phyloP scores from a whole-genome alignment of 106 monocot species.

The Acorus gramineus region DNA sequence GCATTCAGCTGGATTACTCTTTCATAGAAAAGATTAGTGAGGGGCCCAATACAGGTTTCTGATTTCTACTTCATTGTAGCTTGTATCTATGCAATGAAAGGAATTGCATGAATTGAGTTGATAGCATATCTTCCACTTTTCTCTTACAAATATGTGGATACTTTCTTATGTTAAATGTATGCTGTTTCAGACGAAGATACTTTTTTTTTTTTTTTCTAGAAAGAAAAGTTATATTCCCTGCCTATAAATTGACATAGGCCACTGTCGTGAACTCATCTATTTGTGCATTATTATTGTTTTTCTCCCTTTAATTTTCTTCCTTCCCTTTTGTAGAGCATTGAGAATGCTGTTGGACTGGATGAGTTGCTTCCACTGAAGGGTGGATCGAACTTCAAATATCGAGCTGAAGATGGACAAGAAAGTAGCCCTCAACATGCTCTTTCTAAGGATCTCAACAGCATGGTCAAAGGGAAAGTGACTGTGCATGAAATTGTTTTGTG shows the following conservation, averaged over 20 bases:
- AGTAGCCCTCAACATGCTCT: conserved; percentile 24
- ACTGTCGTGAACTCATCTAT: background rate
- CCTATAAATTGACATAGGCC: background rate
- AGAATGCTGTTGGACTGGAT: conserved; percentile 61
- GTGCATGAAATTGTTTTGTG: conserved; percentile 57
- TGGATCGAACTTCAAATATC: conserved; percentile 58
- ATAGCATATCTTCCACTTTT: no score
- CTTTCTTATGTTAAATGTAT: no score
- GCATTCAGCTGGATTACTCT: no score
- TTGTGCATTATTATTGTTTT: background rate
- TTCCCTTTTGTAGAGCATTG: conserved; percentile 52
- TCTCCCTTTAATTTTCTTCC: background rate
- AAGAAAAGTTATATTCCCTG: no score
- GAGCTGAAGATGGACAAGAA: conserved; percentile 31
- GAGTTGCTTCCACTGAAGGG: conserved; percentile 75
- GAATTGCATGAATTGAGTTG: no score
- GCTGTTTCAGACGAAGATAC: no score
- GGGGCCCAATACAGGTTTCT: no score
- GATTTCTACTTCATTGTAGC: no score
- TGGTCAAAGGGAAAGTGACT: conserved; percentile 57
- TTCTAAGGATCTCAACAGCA: conserved; percentile 51
- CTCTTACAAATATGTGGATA: no score
- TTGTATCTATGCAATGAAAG: no score
- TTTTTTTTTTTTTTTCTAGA: no score
- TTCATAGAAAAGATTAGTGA: no score